Percentiles rank a stretch among this genome's conserved stretches.
Evolutionary conservation across 805 yeast species (phyloP).

Genomic region (Wickerhamiella spandovensis): DNA sequence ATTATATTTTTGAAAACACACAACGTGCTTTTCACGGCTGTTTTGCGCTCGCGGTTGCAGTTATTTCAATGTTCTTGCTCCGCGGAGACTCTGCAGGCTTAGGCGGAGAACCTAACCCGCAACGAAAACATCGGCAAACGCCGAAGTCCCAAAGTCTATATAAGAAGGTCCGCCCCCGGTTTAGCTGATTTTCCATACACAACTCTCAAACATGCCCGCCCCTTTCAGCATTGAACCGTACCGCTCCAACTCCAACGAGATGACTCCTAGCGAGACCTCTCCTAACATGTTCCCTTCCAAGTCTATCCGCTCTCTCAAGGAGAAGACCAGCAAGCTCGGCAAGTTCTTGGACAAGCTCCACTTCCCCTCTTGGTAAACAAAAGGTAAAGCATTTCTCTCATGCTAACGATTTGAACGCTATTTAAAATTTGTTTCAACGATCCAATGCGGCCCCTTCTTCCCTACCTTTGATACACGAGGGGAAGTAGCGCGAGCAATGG

Average conservation of each 20-base stretch:
- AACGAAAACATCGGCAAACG: not conserved
- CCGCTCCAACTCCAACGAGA: not conserved
- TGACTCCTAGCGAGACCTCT: not conserved
- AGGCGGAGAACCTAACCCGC: not conserved
- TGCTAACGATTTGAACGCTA: not conserved
- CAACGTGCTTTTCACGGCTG: too few species aligned
- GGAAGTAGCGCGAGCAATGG: not conserved
- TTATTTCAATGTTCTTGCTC: not conserved
- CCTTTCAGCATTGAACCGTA: not conserved
- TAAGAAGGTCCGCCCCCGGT: not conserved
- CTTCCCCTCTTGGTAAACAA: not conserved
- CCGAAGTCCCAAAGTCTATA: not conserved
- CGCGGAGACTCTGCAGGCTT: not conserved
- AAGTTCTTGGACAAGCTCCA: not conserved
- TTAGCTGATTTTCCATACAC: not conserved
- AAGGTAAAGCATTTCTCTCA: not conserved
- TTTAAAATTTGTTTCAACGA: not conserved
- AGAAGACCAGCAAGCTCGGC: not conserved
- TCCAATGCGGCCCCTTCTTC: not conserved
- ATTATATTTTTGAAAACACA: too few species aligned
- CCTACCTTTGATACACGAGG: not conserved
- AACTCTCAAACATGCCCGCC: not conserved
- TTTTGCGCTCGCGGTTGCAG: too few species aligned
- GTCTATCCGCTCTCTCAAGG: not conserved
- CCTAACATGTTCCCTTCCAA: not conserved